Percentiles rank a stretch among this genome's conserved stretches.
These are phyloP conservation scores for Trichoderma arundinaceum DNA, from an alignment of 2,329 filamentous ascomycete genomes.

Conservation along the genomic window DNA sequence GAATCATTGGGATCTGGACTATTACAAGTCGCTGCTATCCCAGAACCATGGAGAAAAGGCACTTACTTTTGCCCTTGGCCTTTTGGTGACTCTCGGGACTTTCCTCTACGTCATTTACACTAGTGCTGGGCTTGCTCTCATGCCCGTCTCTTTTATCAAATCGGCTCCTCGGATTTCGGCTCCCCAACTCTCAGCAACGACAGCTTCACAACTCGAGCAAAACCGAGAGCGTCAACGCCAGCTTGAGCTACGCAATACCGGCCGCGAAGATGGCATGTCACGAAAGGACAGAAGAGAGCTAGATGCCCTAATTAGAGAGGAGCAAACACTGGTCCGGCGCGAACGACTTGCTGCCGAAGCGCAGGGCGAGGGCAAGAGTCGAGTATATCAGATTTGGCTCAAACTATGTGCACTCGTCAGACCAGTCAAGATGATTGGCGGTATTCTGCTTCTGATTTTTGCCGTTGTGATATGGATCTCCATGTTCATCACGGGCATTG, in stretches of 20 bases:
- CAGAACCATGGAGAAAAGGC: conserved; percentile 88
- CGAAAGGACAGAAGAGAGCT: conserved; percentile 88
- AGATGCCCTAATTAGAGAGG: conserved; percentile 84
- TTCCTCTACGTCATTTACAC: conserved; percentile 89
- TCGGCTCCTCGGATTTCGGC: conserved; percentile 85
- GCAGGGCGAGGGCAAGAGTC: conserved; percentile 75
- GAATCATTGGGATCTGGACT: conserved; percentile 81
- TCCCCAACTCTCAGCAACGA: conserved; percentile 76
- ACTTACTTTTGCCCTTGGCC: conserved; percentile 83
- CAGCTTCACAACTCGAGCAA: conserved; percentile 78
- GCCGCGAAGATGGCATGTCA: conserved; percentile 74
- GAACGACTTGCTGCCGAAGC: conserved; percentile 86
- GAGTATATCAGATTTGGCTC: conserved; percentile 75
- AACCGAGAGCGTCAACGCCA: conserved; percentile 93
- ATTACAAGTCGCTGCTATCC: conserved; percentile 82
- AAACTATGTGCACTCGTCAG: conserved; percentile 83
- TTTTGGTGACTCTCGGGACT: conserved; percentile 87
- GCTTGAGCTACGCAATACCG: conserved; percentile 82
- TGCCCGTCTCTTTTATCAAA: conserved; percentile 91
- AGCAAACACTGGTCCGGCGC: conserved; percentile 87
- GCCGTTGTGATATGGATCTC: conserved; percentile 81
- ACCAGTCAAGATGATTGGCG: conserved; percentile 86
- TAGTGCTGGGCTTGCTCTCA: conserved; percentile 81
- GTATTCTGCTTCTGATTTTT: conserved; percentile 76
- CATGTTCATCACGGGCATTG: conserved; percentile 94